Base-by-base conservation (phyloP, 2,329 filamentous ascomycete genomes). In the Arthroderma uncinatum region DNA sequence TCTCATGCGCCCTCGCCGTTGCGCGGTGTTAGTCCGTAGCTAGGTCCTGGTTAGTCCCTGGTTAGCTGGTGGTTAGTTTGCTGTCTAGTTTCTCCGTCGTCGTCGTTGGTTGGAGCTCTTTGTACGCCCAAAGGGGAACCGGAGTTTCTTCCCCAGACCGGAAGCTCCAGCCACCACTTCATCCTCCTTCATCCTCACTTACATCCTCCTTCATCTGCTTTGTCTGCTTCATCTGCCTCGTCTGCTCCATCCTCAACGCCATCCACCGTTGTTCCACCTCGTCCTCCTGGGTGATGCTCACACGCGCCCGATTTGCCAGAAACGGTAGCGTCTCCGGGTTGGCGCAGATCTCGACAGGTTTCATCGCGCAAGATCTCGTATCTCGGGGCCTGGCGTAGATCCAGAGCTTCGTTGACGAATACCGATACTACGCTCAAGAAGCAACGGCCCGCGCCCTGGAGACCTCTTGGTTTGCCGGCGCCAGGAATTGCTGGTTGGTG, bases 141-240 rank as follows among this genome's bases (percentile, higher is more conserved):
- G 44, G 36, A 39, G 36, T 39, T 28, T 25, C 23, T 48, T 48
- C 44, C 44, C 44, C 23, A 48, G 42, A 48, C 44, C 6, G 44
- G 44, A 48, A 48, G 44, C 44, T 48, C 44, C 44, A 48, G 25
- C 44, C 44, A 48, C 25, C 44, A 21, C 44, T 12, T n/a, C 44
- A 30, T 48, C 10, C n/a, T n/a, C 8, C n/a, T 23, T 23, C n/a
- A 19, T 44, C 19, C n/a, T 19, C 5, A 10, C 19, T 44, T 44
- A n/a, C 19, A 8, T 19, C n/a, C 4, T 21, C 8, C 12, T 16
- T 21, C 44, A 28, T 48, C 44, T 23, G 44, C 8, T 14, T 30
- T 16, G 10, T 25, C 21, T 47, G 16, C 16, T 47, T 21, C 40
- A 47, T 25, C 16, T 14, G 40, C 21, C 16, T 8, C 10, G 10